Evolutionary conservation across 2,329 filamentous ascomycete genomes (phyloP), one percentile per base, ranked within the genome.

Genomic region (Colletotrichum sp.): DNA sequence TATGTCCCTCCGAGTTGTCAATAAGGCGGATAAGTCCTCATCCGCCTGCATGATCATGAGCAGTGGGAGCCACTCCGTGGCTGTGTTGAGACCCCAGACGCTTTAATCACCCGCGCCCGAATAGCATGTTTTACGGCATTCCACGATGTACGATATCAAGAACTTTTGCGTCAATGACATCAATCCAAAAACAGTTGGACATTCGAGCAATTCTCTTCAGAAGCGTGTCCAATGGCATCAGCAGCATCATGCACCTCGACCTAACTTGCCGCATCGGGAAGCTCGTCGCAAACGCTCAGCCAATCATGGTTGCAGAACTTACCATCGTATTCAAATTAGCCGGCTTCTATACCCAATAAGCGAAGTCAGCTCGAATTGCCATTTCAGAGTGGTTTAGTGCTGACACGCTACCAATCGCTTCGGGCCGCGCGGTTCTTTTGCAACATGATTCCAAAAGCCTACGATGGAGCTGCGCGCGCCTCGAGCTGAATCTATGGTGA

Each of bases 371-470:
- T 52, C 10, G 0, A 21, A 52, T 2, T 21, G 10, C n/a, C 6
- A 21, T 52, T 13, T 62, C 26, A 13, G 28, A 32, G n/a, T 13
- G 59, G 59, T 21, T 62, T 62, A 62, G 59, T 21, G 59, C 59
- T 62, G 59, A 62, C 30, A 62, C 8, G 59, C 28, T 12, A n/a
- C 59, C 59, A 26, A 21, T n/a, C 59, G 44, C n/a, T 52, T 52
- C 44, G 44, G 44, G 44, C 44, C 44, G n/a, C 44, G 44, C n/a
- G 44, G 44, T 52, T 21, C 32, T 62, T 62, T 62, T 28, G 28
- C 15, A 30, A 9, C 1, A n/a, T 60, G 57, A 28, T 18, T 60
- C 7, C 57, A 60, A 60, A 30, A n/a, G 16, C 26, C 18, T 26
- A 2, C 57, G n/a, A 21, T 30, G 6, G 26, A 60, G 15, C 57